phyloP scores from a whole-genome alignment of 371 early-diverging fungal species.

The Circinella umbellata region DNA sequence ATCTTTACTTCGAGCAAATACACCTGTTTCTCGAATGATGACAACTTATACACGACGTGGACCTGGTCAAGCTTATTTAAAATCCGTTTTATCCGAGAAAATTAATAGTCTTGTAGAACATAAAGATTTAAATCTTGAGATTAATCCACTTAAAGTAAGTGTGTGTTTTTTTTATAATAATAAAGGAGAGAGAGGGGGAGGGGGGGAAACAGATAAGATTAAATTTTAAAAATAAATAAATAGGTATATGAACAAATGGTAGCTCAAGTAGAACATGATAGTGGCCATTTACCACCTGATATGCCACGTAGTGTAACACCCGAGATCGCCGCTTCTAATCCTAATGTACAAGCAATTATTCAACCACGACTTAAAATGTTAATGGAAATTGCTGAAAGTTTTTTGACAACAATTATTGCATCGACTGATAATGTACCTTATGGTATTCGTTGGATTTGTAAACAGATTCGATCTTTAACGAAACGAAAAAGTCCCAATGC shows the following conservation, averaged over 20 bases:
- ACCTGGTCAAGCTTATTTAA: slow-evolving; percentile 94
- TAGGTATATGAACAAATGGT: slow-evolving; percentile 89
- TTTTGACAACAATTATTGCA: slow-evolving; percentile 82
- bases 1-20: slow-evolving; percentile 90
- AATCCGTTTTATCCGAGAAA: slow-evolving; percentile 81
- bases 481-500: slow-evolving; percentile 91
- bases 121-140: slow-evolving; percentile 82
- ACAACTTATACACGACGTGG: slow-evolving; percentile 95
- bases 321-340: slow-evolving; percentile 78
- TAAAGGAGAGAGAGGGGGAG: too few species aligned
- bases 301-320: slow-evolving; percentile 78
- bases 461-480: slow-evolving; percentile 93
- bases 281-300: slow-evolving; percentile 59
- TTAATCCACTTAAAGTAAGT: slow-evolving; percentile 79
- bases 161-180: too few species aligned
- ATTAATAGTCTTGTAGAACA: slow-evolving; percentile 83
- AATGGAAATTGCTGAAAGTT: slow-evolving; percentile 83
- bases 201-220: neutral
- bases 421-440: slow-evolving; percentile 88
- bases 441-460: slow-evolving; percentile 98
- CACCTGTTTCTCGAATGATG: slow-evolving; percentile 97
- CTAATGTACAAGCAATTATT: slow-evolving; percentile 83
- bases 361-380: slow-evolving; percentile 83
- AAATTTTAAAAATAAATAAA: neutral
- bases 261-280: slow-evolving; percentile 70